Evolutionary conservation across 352 stramenopile genomes (phyloP), one percentile per base, ranked within the genome.

Genomic region (Globisporangium apiculatum): DNA sequence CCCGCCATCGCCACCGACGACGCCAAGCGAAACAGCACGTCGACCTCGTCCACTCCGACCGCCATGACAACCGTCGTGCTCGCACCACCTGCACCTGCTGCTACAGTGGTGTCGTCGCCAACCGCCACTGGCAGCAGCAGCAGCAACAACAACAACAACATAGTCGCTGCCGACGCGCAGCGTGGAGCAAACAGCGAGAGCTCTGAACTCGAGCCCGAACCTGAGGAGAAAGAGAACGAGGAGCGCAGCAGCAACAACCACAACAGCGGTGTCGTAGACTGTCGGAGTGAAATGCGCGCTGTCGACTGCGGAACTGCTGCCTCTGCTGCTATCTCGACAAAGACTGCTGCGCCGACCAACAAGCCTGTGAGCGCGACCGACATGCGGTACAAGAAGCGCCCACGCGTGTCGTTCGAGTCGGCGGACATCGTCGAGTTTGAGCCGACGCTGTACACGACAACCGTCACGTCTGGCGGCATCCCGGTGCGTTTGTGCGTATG

Each of bases 371-470:
- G 10, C 12, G 24, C 46, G 4, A 40, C 51, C 8, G 68, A 82
- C 53, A 67, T 53, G 55, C 76, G 76, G 10, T 54, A 61, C 51
- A 86, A 89, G 57, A 90, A 90, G 57, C 72, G 77, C 17, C 69
- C 74, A 18, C 77, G 79, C 53, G 83, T 93, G 48, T 77, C 60
- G 4, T 93, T 93, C 60, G 83, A 93, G 66, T 72, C 74, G 10
- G 83, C 83, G 1, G 83, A 93, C n/a, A 91, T 93, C 43, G 79
- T 91, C 49, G 83, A 93, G 69, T 93, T 93, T 43, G 83, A 93
- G 63, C 83, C 83, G 5, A 93, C 83, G 9, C 66, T 90, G 15
- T 91, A 83, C 73, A 93, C 83, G 15, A 93, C 83, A 31, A 83
- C 73, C 4, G 73, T 93, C 53, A 93, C 83, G 48, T 93, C 83